Evolutionary conservation across 192 early-diverging fungal genomes (phyloP).

Genomic region (Oehlia diaphana): DNA sequence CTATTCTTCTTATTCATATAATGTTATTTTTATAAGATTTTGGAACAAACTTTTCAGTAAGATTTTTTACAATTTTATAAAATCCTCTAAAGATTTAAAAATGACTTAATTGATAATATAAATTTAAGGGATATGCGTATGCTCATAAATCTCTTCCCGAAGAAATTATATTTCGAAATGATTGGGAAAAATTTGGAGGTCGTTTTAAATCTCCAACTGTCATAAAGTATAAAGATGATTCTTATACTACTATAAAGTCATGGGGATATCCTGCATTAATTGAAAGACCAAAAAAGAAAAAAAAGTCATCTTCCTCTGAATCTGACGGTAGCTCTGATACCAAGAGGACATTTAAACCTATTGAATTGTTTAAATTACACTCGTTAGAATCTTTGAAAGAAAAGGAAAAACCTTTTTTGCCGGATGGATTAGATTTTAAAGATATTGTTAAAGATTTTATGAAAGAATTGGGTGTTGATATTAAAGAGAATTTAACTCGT

Average conservation of each 20-base stretch:
- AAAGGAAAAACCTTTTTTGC: background rate
- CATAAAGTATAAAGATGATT: background rate
- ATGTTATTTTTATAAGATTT: no score
- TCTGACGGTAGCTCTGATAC: background rate
- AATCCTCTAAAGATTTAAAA: no score
- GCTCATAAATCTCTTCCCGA: background rate
- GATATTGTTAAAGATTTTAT: slow-evolving; percentile 9
- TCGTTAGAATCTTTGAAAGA: background rate
- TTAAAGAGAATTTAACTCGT: background rate
- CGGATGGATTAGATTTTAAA: background rate
- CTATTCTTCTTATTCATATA: no score
- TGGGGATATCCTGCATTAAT: background rate
- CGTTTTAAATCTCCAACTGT: background rate
- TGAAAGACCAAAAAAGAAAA: background rate
- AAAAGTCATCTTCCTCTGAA: background rate
- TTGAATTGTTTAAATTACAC: slow-evolving; percentile 21
- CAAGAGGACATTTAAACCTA: background rate
- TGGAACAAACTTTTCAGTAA: no score
- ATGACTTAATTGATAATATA: no score
- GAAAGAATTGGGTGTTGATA: background rate
- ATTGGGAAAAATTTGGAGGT: background rate
- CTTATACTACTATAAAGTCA: background rate
- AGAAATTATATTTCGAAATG: background rate
- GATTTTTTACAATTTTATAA: no score
- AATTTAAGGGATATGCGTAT: background rate